Evolutionary conservation across 805 yeast species (phyloP).

Genomic region (Metschnikowia henanensis): DNA sequence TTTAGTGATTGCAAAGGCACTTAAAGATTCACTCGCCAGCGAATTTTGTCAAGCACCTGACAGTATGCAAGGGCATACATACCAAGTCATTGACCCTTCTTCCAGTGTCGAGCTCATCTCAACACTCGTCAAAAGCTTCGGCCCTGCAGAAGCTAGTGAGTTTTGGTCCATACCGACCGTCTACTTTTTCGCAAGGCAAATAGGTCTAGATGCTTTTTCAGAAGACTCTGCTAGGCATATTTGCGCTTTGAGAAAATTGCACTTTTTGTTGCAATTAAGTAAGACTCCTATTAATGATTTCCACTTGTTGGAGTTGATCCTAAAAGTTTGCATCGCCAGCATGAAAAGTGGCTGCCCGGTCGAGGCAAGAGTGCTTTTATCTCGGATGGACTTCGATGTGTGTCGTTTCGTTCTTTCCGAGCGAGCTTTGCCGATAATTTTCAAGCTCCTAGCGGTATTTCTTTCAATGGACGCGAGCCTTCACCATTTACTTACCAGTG

Average conservation of each 20-base stretch:
- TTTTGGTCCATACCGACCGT: slow-evolving; percentile 38
- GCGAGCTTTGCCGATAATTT: slow-evolving; percentile 1
- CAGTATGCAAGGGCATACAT: neutral
- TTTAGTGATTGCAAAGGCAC: slow-evolving; percentile 4
- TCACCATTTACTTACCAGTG: neutral
- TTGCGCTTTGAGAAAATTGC: slow-evolving; percentile 8
- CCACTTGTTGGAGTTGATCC: neutral
- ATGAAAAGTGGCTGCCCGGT: slow-evolving; percentile 1
- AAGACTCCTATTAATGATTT: neutral
- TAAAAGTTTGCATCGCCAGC: slow-evolving; percentile 5
- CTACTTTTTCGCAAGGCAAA: slow-evolving; percentile 39
- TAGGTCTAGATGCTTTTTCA: slow-evolving; percentile 5
- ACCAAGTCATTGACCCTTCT: slow-evolving; percentile 11
- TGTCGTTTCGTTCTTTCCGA: slow-evolving; percentile 1
- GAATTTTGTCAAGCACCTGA: neutral
- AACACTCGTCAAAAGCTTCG: slow-evolving; percentile 25
- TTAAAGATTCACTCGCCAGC: neutral
- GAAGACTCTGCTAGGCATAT: neutral
- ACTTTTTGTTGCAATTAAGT: slow-evolving; percentile 10
- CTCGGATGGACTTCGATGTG: slow-evolving; percentile 6
- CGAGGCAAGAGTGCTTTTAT: slow-evolving; percentile 14
- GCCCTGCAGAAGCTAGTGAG: slow-evolving; percentile 3
- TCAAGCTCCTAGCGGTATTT: slow-evolving; percentile 9
- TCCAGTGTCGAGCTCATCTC: slow-evolving; percentile 28
- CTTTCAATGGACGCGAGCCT: neutral